Evolutionary conservation across 805 yeast species (phyloP), one percentile per base, ranked within the genome.

Genomic region (Ogataea naganishii): DNA sequence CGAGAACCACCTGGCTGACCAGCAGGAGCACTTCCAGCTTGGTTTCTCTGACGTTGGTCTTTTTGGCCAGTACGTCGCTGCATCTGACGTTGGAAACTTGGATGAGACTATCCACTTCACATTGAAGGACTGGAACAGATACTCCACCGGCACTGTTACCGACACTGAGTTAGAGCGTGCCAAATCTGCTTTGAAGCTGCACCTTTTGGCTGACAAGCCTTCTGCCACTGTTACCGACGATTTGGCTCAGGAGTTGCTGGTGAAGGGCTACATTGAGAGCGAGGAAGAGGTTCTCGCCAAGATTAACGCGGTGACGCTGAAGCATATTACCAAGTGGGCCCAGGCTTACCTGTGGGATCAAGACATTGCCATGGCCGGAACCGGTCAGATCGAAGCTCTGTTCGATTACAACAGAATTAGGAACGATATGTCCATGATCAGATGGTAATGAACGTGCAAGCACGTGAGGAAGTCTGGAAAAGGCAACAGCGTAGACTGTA

Each of bases 351-450:
- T 82, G 57, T 82, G 85, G 82, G 94, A 82, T 62, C 81, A 72
- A 59, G 94, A 82, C 61, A 66, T 82, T 50, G 94, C 84, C 45
- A 64, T 82, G 48, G 69, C 89, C 36, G 92, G 81, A 60, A 72
- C 82, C 41, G 94, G 94, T 60, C 82, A 78, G 65, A 80, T 80
- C 63, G 94, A 82, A 70, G 84, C 67, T 43, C 66, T 82, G 60
- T 66, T 81, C 55, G 94, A 82, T 60, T 82, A 82, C 75, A 68
- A 65, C 73, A 78, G 89, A 75, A 64, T 75, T 58, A 80, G 94
- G 78, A 79, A 77, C 62, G 88, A 80, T 51, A 82, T 83, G 86
- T 73, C 92, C 50, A 72, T 80, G 83, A 67, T 80, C 77, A 81
- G 94, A 80, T 74, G 80, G 80, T 74, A 56, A 58, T 14, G 36